These are phyloP conservation scores for Mortierella sp. DNA, from an alignment of 371 early-diverging fungal species.

Conservation along the genomic window DNA sequence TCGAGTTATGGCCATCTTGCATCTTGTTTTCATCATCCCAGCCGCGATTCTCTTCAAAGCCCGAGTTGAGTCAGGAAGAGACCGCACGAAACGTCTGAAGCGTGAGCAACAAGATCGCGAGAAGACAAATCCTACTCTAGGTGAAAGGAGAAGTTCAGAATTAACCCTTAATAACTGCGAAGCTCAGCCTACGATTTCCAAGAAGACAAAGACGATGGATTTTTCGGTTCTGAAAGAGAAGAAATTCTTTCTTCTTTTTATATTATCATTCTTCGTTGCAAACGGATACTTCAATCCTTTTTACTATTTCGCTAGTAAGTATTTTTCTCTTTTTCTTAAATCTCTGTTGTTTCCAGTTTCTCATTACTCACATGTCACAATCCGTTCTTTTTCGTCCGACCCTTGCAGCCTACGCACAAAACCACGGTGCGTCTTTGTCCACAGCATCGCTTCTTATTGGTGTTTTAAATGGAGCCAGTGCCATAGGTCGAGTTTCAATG, in stretches of 20 bases:
- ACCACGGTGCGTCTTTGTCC: slow-evolving; percentile 48
- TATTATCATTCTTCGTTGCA: slow-evolving; percentile 24
- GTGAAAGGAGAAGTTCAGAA: not conserved
- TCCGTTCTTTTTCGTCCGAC: not conserved
- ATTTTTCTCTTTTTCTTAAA: no score
- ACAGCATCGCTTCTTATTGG: slow-evolving; percentile 63
- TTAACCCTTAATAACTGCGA: not conserved
- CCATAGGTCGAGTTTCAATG: slow-evolving; percentile 46
- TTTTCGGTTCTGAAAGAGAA: slow-evolving; percentile 41
- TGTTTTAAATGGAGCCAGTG: slow-evolving; percentile 49
- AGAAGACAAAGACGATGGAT: slow-evolving; percentile 26
- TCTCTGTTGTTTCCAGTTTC: no score
- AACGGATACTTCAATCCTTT: slow-evolving; percentile 54
- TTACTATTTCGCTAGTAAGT: slow-evolving; percentile 47
- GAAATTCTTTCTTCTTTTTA: slow-evolving; percentile 30
- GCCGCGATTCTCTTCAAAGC: slow-evolving; percentile 60
- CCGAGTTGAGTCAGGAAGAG: slow-evolving; percentile 36
- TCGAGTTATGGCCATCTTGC: slow-evolving; percentile 56
- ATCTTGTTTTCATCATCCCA: slow-evolving; percentile 61
- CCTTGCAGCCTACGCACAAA: slow-evolving; percentile 1
- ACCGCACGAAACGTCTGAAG: slow-evolving; percentile 25
- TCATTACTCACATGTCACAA: no score
- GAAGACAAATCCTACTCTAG: slow-evolving; percentile 25
- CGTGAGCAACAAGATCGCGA: slow-evolving; percentile 22
- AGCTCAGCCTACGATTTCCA: not conserved